Evolutionary conservation across 371 early-diverging fungal genomes (phyloP).

Genomic region (Mortierella sp.): DNA sequence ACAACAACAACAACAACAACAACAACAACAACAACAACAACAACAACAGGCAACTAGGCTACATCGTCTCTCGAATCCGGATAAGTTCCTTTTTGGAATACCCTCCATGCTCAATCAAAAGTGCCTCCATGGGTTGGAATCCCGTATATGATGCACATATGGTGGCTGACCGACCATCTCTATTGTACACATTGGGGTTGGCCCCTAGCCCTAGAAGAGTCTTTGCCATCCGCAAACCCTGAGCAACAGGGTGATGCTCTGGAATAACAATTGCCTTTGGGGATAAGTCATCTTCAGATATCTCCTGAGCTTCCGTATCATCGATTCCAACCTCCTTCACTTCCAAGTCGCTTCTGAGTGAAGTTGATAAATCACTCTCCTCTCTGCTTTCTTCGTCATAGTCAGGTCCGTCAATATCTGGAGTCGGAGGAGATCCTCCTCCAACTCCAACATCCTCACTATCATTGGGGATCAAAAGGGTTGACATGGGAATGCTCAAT

Average conservation of each 20-base stretch:
- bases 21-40: no score
- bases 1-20: no score
- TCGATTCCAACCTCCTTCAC: no score
- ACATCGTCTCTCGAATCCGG: conserved; percentile 46
- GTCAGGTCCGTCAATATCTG: conserved; percentile 14
- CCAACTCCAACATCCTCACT: conserved; percentile 40
- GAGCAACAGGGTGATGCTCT: conserved; percentile 33
- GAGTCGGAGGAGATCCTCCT: conserved; percentile 20
- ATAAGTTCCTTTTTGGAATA: conserved; percentile 30
- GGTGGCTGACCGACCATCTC: conserved; percentile 39
- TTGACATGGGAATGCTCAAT: conserved; percentile 33
- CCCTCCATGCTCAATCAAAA: conserved; percentile 38
- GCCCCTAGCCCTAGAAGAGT: conserved; percentile 25
- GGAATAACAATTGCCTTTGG: conserved; percentile 11
- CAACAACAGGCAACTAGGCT: not conserved
- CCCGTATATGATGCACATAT: conserved; percentile 48
- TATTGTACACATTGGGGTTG: conserved; percentile 44
- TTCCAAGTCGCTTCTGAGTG: no score
- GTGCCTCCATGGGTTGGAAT: conserved; percentile 41
- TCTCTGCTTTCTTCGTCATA: conserved; percentile 5
- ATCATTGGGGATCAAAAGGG: conserved; percentile 31
- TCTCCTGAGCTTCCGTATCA: no score
- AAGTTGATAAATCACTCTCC: no score
- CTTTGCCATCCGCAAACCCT: conserved; percentile 40
- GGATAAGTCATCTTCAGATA: no score